A percentile compares a stretch with the other conserved stretches of the same genome.
Conservation (phyloP, 495 filamentous ascomycete genomes). For the Letharia lupina region DNA sequence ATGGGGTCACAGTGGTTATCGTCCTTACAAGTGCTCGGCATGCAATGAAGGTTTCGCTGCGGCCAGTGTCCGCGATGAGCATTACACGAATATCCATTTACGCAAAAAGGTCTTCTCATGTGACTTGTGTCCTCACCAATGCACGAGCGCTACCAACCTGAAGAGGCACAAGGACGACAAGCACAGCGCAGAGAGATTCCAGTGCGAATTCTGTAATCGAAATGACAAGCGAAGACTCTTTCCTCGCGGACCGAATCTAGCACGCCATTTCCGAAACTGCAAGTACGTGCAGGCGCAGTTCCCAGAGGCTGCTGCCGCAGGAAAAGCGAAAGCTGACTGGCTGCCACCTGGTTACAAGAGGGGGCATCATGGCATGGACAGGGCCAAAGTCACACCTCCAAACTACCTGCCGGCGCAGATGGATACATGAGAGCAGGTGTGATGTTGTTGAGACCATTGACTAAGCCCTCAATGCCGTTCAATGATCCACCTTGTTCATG, state of each 20-base stretch:
- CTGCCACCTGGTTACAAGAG: constrained; percentile 4
- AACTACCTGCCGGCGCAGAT: background rate
- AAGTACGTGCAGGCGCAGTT: background rate
- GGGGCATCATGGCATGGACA: constrained; percentile 5
- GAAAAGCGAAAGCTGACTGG: background rate
- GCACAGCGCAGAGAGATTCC: background rate
- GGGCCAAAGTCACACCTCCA: background rate
- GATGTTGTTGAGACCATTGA: background rate
- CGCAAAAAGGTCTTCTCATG: background rate
- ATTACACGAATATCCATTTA: background rate
- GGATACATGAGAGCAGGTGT: background rate
- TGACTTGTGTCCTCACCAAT: constrained; percentile 3
- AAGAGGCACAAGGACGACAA: constrained; percentile 5
- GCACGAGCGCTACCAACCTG: background rate
- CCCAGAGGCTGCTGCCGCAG: background rate
- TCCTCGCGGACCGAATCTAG: constrained; percentile 1
- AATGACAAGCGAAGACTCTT: background rate
- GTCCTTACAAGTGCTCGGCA: background rate
- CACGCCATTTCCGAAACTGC: constrained; percentile 1
- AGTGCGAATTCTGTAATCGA: background rate
- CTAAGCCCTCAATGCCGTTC: background rate
- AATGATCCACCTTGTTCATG: background rate
- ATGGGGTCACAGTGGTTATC: constrained; percentile 16
- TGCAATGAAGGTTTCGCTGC: constrained; percentile 4
- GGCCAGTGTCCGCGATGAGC: background rate